Conservation (phyloP, 306 rosid genomes). For the Fragaria ananassa region DNA sequence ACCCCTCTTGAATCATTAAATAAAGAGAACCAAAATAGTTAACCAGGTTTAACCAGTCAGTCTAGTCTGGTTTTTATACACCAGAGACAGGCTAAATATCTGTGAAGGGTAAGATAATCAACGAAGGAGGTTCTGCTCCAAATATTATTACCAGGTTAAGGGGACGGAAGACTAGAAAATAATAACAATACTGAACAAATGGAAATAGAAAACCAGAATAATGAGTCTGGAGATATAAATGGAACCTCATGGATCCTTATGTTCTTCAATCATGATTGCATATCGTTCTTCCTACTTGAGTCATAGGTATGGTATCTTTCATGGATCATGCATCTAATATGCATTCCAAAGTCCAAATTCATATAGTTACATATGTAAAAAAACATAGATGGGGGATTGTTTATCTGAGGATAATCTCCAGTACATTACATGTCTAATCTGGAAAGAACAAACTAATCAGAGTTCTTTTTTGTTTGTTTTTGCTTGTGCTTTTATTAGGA, state of each 20-base stretch:
- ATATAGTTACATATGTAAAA: slow-evolving; percentile 7
- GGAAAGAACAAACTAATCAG: not conserved
- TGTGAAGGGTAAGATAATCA: not conserved
- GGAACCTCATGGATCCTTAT: not conserved
- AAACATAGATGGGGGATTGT: not conserved
- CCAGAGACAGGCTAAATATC: not conserved
- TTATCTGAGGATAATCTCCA: not conserved
- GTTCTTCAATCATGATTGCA: slow-evolving; percentile 1
- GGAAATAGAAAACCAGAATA: not conserved
- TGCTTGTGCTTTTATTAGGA: slow-evolving; percentile 35
- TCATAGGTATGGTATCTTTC: not conserved
- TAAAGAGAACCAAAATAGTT: not conserved
- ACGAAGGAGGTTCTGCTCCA: slow-evolving; percentile 1
- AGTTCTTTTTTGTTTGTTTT: slow-evolving; percentile 14
- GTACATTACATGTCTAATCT: not conserved
- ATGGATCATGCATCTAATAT: not conserved
- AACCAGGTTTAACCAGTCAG: not conserved
- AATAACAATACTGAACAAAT: not conserved
- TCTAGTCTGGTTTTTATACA: not conserved
- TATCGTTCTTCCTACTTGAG: slow-evolving; percentile 6
- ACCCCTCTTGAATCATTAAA: not conserved
- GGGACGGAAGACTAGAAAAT: not conserved
- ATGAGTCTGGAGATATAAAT: not conserved
- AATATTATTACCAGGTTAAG: not conserved
- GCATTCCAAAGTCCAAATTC: not conserved